Conservation (phyloP, 257 asterid genomes). For the Marsdenia floribunda region DNA sequence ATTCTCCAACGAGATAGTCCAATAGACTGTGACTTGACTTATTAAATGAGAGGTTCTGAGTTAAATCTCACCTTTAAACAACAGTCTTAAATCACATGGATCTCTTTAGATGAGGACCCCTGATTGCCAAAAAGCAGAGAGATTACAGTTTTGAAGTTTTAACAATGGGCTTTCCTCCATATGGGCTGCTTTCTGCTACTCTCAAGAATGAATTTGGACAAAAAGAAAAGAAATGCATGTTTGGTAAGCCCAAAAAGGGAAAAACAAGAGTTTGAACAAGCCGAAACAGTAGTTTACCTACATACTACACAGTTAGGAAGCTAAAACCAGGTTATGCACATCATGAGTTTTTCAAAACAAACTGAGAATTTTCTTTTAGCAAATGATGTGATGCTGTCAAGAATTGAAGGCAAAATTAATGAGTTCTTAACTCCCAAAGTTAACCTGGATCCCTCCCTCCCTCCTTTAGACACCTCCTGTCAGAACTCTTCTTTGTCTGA, state of each 20-base stretch:
- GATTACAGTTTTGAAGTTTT: background rate
- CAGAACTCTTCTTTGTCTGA: constrained; percentile 41
- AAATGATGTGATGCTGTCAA: background rate
- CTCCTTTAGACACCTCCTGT: background rate
- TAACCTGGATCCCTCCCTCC: background rate
- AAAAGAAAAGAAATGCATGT: background rate
- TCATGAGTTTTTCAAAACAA: background rate
- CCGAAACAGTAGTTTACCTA: background rate
- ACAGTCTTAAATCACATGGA: too few species aligned
- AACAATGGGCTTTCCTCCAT: background rate
- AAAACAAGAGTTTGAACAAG: background rate
- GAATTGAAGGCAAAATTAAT: background rate
- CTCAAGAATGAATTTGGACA: too few species aligned
- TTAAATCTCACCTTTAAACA: too few species aligned
- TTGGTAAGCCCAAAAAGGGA: background rate
- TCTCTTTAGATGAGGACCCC: too few species aligned
- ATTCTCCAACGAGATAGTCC: too few species aligned
- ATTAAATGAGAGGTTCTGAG: too few species aligned
- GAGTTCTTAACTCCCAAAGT: too few species aligned
- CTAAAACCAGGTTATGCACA: background rate
- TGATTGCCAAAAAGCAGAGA: background rate
- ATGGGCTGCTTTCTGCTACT: background rate
- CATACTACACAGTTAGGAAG: background rate
- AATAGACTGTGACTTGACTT: too few species aligned
- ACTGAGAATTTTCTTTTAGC: background rate